These are phyloP conservation scores for Ustilago sp. DNA, from an alignment of 1,284 basidiomycete species.

Conservation along the genomic window DNA sequence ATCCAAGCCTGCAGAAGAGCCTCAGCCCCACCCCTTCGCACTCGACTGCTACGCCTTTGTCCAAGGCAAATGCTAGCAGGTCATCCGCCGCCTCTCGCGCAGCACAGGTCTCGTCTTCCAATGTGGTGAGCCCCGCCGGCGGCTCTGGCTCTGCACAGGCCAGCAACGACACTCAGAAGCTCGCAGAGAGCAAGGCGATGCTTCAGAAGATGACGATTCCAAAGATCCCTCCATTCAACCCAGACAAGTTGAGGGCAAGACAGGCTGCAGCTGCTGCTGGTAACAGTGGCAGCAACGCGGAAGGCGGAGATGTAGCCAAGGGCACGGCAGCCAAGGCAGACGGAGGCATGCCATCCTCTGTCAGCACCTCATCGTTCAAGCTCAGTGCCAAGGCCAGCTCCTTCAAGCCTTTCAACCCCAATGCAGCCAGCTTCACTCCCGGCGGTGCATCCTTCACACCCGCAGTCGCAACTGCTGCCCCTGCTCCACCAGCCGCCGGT, in stretches of 20 bases:
- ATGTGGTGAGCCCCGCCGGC: constrained; percentile 35
- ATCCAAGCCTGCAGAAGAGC: constrained; percentile 61
- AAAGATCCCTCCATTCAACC: constrained; percentile 90
- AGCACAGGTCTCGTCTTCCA: constrained; percentile 28
- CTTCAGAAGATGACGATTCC: constrained; percentile 77
- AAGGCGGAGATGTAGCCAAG: constrained; percentile 16
- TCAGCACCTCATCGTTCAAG: constrained; percentile 75
- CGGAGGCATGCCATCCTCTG: constrained; percentile 29
- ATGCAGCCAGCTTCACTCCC: constrained; percentile 72
- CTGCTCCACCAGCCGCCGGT: constrained; percentile 49
- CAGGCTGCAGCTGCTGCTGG: constrained; percentile 44
- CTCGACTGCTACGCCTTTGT: constrained; percentile 15
- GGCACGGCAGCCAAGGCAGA: constrained; percentile 24
- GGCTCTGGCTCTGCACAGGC: constrained; percentile 30
- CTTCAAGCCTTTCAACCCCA: constrained; percentile 76
- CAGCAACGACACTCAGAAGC: constrained; percentile 34
- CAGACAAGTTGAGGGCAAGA: constrained; percentile 70
- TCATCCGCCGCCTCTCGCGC: constrained; percentile 31
- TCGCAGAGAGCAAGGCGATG: constrained; percentile 62
- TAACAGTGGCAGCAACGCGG: constrained; percentile 18
- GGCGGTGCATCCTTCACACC: constrained; percentile 54
- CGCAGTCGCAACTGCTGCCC: constrained; percentile 11
- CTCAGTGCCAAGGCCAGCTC: constrained; percentile 82
- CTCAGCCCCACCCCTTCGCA: constrained; percentile 54
- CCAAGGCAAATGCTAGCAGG: constrained; percentile 36